phyloP scores from a whole-genome alignment of 768 basidiomycete genomes.

The Lentinula sp. region DNA sequence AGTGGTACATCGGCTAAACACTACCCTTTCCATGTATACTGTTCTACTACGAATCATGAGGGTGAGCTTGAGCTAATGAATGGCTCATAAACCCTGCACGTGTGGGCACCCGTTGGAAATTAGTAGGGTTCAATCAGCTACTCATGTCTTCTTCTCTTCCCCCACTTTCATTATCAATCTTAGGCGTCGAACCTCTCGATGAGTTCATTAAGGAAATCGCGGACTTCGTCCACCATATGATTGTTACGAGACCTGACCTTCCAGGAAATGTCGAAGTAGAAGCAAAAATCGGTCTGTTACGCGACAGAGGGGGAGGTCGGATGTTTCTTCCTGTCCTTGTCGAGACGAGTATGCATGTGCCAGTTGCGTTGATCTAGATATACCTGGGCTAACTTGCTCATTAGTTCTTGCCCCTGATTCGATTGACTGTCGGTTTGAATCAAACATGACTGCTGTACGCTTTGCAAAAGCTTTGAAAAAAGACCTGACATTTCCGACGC shows the following conservation, averaged over 20 bases:
- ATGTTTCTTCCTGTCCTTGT: slow-evolving; percentile 67
- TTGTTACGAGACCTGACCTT: slow-evolving; percentile 48
- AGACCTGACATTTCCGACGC: slow-evolving; percentile 11
- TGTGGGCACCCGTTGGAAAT: background rate
- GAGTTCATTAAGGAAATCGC: slow-evolving; percentile 91
- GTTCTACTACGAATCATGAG: too few relatives aligned
- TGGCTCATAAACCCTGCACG: background rate
- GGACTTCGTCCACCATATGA: slow-evolving; percentile 78
- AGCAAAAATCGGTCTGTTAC: slow-evolving; percentile 80
- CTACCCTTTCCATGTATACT: too few relatives aligned
- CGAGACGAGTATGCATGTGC: slow-evolving; percentile 68
- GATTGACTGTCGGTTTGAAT: slow-evolving; percentile 73
- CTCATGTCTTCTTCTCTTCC: slow-evolving; percentile 29
- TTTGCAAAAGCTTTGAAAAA: background rate
- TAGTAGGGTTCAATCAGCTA: background rate
- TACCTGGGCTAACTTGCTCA: background rate
- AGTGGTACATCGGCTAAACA: too few relatives aligned
- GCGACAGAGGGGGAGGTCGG: slow-evolving; percentile 53
- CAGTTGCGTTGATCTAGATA: background rate
- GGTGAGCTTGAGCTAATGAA: too few relatives aligned
- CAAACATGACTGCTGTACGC: slow-evolving; percentile 82
- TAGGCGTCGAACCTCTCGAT: slow-evolving; percentile 86
- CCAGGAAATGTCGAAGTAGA: slow-evolving; percentile 75
- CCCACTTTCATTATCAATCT: slow-evolving; percentile 71
- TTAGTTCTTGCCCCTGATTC: slow-evolving; percentile 64